phyloP scores from a whole-genome alignment of 1,284 basidiomycete species.

The Ustilago esculenta region DNA sequence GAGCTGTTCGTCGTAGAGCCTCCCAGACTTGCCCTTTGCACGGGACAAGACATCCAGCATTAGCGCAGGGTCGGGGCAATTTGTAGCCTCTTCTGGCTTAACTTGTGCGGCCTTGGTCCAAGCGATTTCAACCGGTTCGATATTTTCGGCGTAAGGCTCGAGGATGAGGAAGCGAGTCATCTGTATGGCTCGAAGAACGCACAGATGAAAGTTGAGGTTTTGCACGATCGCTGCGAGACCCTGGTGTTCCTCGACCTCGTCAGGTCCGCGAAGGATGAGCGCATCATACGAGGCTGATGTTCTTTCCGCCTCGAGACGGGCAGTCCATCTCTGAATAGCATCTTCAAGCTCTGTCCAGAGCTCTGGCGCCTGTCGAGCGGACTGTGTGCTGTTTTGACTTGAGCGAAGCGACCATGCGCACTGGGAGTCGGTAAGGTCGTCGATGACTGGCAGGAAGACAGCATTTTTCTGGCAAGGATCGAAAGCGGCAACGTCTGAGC shows the following conservation, averaged over 20 bases:
- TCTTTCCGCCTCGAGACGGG: constrained; percentile 6
- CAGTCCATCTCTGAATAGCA: constrained; percentile 8
- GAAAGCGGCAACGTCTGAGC: constrained; percentile 19
- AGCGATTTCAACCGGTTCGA: constrained; percentile 7
- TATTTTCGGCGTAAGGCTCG: constrained; percentile 23
- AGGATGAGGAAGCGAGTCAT: constrained; percentile 17
- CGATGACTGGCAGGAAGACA: constrained; percentile 15
- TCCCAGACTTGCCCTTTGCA: not conserved
- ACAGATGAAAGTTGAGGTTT: constrained; percentile 3
- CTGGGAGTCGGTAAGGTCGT: constrained; percentile 23
- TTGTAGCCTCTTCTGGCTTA: not conserved
- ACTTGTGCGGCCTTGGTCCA: constrained; percentile 8
- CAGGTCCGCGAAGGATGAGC: constrained; percentile 13
- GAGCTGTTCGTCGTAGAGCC: constrained; percentile 10
- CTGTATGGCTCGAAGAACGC: constrained; percentile 10
- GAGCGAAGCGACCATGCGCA: not conserved
- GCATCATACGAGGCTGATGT: not conserved
- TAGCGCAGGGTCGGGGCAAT: constrained; percentile 1
- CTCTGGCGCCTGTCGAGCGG: constrained; percentile 13
- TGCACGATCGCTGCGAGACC: constrained; percentile 1
- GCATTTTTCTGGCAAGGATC: constrained; percentile 20
- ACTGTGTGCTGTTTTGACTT: not conserved
- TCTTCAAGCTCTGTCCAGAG: constrained; percentile 27
- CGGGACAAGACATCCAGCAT: constrained; percentile 3
- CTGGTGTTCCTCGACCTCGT: constrained; percentile 23